Evolutionary conservation across 73 alveolate species (phyloP).

Genomic region (Paramecium tetraurelia): DNA sequence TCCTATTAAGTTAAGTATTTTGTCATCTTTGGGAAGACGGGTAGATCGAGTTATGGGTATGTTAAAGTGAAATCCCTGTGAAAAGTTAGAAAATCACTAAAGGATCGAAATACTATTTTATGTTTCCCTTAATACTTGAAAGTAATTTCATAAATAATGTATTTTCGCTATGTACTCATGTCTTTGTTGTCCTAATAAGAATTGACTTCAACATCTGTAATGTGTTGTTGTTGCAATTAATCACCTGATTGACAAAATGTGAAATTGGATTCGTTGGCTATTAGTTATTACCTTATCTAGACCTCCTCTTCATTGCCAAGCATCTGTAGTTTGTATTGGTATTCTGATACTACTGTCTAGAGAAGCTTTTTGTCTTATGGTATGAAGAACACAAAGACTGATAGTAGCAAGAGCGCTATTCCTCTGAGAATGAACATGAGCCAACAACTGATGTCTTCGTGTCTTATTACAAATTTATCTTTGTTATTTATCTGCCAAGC

Average conservation of each 20-base stretch:
- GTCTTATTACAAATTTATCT: background rate
- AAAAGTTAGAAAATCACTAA: background rate
- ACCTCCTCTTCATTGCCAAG: background rate
- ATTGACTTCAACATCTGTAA: background rate
- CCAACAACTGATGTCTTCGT: constrained; percentile 2
- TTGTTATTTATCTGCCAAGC: background rate
- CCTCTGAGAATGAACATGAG: background rate
- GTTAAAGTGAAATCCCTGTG: background rate
- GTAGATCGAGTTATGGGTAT: background rate
- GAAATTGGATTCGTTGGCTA: background rate
- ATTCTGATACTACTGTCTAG: background rate
- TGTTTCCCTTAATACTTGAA: background rate
- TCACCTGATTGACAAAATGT: background rate
- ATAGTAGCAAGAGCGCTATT: background rate
- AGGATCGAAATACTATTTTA: background rate
- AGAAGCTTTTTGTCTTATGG: background rate
- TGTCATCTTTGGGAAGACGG: background rate
- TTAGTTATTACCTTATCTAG: background rate
- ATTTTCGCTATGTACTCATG: background rate
- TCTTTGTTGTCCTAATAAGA: background rate
- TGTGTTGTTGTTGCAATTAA: background rate
- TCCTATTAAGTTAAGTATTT: background rate
- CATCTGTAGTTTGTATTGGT: background rate
- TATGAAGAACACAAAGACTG: background rate
- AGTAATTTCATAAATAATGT: background rate